Conservation (phyloP, 495 filamentous ascomycete species). For the Acidiella bohemica region DNA sequence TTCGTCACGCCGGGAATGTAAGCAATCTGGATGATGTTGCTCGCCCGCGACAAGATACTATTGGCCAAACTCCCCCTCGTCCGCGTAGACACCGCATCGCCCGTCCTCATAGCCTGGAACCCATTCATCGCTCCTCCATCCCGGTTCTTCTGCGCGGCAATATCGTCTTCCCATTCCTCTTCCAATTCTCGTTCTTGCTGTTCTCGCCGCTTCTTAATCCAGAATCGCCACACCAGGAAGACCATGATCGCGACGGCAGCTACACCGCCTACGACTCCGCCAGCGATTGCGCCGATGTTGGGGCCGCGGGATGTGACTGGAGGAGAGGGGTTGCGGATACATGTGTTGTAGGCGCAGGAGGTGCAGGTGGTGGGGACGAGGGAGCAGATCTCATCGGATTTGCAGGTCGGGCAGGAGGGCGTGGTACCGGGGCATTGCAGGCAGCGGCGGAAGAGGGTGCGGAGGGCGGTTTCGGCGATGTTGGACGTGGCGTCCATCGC, state of each 20-base stretch:
- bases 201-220: constrained; percentile 64
- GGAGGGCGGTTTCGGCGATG: constrained; percentile 18
- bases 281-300: constrained; percentile 68
- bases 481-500: constrained; percentile 10
- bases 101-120: constrained; percentile 1
- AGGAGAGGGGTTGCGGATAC: constrained; percentile 34
- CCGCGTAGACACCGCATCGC: constrained; percentile 64
- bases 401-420: constrained; percentile 24
- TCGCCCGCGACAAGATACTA: constrained; percentile 86
- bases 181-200: constrained; percentile 42
- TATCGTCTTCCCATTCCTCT: constrained; percentile 43
- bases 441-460: constrained; percentile 29
- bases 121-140: constrained; percentile 33
- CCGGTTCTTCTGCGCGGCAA: constrained; percentile 31
- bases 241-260: constrained; percentile 52
- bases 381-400: constrained; percentile 36
- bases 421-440: constrained; percentile 23
- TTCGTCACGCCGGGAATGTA: constrained; percentile 98
- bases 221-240: constrained; percentile 75
- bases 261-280: constrained; percentile 70
- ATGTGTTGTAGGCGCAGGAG: constrained; percentile 45
- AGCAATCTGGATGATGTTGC: constrained; percentile 97
- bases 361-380: constrained; percentile 43
- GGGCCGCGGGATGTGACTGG: constrained; percentile 34
- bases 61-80: constrained; percentile 87